Evolutionary conservation across 495 filamentous ascomycete genomes (phyloP).

Genomic region (Talaromyces thailandensis): DNA sequence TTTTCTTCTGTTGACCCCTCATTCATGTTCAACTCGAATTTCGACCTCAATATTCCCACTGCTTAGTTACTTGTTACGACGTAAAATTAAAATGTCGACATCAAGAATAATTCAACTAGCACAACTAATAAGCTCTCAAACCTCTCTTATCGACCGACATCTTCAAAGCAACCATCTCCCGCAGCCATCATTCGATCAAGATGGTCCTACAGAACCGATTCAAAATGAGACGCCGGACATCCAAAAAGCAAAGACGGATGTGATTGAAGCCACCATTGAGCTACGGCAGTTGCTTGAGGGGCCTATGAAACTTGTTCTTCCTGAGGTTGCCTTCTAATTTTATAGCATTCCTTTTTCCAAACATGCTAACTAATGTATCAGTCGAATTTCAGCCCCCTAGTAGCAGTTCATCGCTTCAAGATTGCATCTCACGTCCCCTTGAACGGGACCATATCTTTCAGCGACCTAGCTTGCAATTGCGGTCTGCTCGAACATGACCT

Average conservation of each 20-base stretch:
- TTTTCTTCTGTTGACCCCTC: background rate
- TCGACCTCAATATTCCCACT: background rate
- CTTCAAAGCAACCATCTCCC: background rate
- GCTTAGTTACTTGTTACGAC: no score
- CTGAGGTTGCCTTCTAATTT: background rate
- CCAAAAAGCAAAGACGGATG: background rate
- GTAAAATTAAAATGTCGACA: background rate
- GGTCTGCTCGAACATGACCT: slow-evolving; percentile 36
- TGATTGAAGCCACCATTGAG: slow-evolving; percentile 5
- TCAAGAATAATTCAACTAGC: slow-evolving; percentile 8
- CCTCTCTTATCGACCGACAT: background rate
- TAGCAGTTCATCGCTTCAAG: slow-evolving; percentile 24
- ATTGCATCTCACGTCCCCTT: slow-evolving; percentile 21
- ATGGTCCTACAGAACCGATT: slow-evolving; percentile 3
- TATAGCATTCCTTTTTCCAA: background rate
- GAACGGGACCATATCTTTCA: slow-evolving; percentile 30
- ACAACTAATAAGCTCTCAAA: slow-evolving; percentile 4
- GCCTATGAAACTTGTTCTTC: slow-evolving; percentile 6
- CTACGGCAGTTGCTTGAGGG: slow-evolving; percentile 3
- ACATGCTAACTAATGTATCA: background rate
- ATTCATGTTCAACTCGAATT: background rate
- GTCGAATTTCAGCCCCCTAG: slow-evolving; percentile 1
- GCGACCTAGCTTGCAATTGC: slow-evolving; percentile 30
- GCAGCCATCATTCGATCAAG: slow-evolving; percentile 1
- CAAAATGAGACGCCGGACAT: background rate